phyloP scores from a whole-genome alignment of 768 basidiomycete genomes.

The Russula sp. region DNA sequence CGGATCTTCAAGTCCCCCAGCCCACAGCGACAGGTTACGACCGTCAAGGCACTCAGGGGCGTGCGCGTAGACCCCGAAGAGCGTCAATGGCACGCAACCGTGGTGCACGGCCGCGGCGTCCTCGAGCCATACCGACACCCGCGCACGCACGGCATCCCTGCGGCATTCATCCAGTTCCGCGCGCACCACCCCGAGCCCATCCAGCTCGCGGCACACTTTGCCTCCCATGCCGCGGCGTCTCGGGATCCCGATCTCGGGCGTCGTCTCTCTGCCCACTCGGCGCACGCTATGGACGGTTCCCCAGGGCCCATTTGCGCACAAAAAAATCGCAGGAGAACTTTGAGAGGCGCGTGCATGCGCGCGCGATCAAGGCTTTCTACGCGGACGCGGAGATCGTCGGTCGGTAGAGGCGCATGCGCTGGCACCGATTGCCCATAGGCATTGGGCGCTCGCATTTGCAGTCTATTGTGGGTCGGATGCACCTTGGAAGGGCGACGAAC shows the following conservation, averaged over 20 bases:
- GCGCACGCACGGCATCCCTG: conserved; percentile 64
- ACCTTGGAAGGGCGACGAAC: conserved; percentile 31
- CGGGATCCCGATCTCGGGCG: conserved; percentile 72
- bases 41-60: conserved; percentile 6
- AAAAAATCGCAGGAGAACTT: too few relatives aligned
- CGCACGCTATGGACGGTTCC: too few relatives aligned
- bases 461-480: conserved; percentile 32
- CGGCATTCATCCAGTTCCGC: conserved; percentile 73
- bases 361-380: too few relatives aligned
- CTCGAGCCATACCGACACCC: conserved; percentile 52
- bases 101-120: conserved; percentile 58
- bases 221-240: conserved; percentile 73
- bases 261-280: too few relatives aligned
- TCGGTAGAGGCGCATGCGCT: too few relatives aligned
- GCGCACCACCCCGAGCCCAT: conserved; percentile 64
- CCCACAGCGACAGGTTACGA: background rate
- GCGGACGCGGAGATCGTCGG: too few relatives aligned
- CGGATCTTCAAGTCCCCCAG: background rate
- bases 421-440: conserved; percentile 53
- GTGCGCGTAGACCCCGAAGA: conserved; percentile 29
- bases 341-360: too few relatives aligned
- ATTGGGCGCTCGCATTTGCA: conserved; percentile 39
- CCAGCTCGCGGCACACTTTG: conserved; percentile 79
- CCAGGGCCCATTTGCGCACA: too few relatives aligned
- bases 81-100: conserved; percentile 42